Evolutionary conservation across 345 rosid genomes (phyloP), one percentile per base, ranked within the genome.

Genomic region (Psidium guajava): DNA sequence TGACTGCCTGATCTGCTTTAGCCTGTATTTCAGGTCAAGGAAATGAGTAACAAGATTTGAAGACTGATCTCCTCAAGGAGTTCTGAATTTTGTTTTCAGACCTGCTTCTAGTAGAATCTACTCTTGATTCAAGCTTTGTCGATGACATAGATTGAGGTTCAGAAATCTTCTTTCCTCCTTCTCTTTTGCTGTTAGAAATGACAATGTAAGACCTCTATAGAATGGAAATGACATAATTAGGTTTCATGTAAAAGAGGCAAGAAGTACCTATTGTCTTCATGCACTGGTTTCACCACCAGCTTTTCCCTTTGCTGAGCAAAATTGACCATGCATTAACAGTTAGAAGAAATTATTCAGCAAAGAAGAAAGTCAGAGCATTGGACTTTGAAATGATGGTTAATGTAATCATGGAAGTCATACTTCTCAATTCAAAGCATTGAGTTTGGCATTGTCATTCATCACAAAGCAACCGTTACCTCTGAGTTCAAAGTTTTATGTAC

Each of bases 191-290:
- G 82, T 69, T 87, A 83, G 11, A 83, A 86, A 42, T 56, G 36
- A 84, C 56, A 64, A 73, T 47, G 58, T 56, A 58, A 24, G 84
- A 56, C 50, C 47, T 81, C 36, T 40, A 47, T 40, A 54, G 28
- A 64, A 47, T 51, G 56, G 83, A 87, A 47, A 25, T 86, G 27
- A 55, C 75, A 82, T 57, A 75, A 61, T 73, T 69, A 28, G 58
- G 42, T 32, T 64, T 69, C 61, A 82, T 83, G 83, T 81, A 86
- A 58, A 75, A 86, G 74, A 20, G 77, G 47, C 47, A 75, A 25
- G 8, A 74, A 82, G 50, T 92, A 96, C 99, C 97, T 93, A 88
- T 86, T 89, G 75, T 73, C 86, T 83, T 64, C 90, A 77, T n/a
- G 51, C 85, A 90, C 86, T 82, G 75, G 61, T 85, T 91, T 94